Evolutionary conservation across 2,329 filamentous ascomycete genomes (phyloP).

Genomic region (Diplodia seriata): DNA sequence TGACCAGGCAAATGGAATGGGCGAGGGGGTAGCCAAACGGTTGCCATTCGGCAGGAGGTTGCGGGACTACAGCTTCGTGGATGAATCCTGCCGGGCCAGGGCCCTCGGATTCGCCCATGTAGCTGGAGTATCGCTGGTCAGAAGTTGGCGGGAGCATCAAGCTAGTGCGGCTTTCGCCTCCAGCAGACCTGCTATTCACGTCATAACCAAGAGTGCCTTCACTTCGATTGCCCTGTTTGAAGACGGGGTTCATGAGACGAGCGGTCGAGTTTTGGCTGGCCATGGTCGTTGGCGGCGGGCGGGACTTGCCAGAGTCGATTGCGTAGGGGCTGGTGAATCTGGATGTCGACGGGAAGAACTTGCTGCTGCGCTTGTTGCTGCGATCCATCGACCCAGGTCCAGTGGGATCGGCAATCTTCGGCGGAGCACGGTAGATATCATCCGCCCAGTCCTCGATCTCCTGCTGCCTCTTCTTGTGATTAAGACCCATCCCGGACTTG

Average conservation of each 20-base stretch:
- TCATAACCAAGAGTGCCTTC: conserved; percentile 61
- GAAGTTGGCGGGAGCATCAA: conserved; percentile 51
- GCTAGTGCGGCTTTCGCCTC: conserved; percentile 51
- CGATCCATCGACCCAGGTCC: conserved; percentile 66
- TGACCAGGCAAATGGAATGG: conserved; percentile 92
- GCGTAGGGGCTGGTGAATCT: conserved; percentile 92
- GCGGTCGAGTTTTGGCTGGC: conserved; percentile 82
- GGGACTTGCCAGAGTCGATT: conserved; percentile 64
- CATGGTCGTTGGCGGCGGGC: conserved; percentile 84
- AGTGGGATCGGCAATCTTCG: conserved; percentile 75
- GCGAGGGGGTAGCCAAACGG: conserved; percentile 95
- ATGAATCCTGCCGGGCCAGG: conserved; percentile 92
- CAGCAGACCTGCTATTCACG: conserved; percentile 35
- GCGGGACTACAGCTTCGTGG: conserved; percentile 92
- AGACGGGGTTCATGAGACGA: conserved; percentile 76
- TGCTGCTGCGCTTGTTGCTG: conserved; percentile 78
- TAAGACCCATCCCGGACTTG: conserved; percentile 80
- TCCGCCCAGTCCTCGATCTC: conserved; percentile 99
- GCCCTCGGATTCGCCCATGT: conserved; percentile 68
- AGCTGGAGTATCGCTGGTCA: conserved; percentile 60
- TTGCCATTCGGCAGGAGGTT: conserved; percentile 96
- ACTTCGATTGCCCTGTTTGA: conserved; percentile 66
- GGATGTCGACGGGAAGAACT: conserved; percentile 89
- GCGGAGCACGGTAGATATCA: conserved; percentile 92
- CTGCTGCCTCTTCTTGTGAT: conserved; percentile 82